phyloP scores from a whole-genome alignment of 164 flowering plant species.

The Sedum album region DNA sequence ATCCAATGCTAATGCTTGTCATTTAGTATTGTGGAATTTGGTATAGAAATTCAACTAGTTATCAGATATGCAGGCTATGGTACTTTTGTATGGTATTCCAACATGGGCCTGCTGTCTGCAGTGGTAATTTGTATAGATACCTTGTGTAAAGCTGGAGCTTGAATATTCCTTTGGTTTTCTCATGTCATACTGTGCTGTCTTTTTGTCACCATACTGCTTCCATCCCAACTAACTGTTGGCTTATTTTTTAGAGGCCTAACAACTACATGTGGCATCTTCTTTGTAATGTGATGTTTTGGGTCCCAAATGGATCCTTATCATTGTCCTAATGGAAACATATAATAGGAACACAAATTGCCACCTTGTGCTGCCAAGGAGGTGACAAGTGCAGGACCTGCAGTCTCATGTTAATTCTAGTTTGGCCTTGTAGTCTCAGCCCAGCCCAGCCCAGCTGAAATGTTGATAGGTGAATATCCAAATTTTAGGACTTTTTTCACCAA shows the following conservation, averaged over 20 bases:
- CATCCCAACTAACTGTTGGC: neutral
- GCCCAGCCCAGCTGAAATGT: too few relatives aligned
- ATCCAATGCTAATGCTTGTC: neutral
- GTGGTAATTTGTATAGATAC: neutral
- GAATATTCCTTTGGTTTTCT: conserved; percentile 1
- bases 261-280: neutral
- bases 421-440: too few relatives aligned
- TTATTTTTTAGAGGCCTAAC: neutral
- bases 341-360: too few relatives aligned
- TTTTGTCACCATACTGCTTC: neutral
- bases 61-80: neutral
- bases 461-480: too few relatives aligned
- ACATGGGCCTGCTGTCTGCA: too few relatives aligned
- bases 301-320: conserved; percentile 1
- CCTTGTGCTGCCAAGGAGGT: too few relatives aligned
- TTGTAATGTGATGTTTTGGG: neutral
- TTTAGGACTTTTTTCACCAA: too few relatives aligned
- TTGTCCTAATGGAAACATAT: neutral
- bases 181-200: neutral
- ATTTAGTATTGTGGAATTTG: too few relatives aligned
- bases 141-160: too few relatives aligned
- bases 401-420: too few relatives aligned
- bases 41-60: neutral
- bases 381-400: too few relatives aligned
- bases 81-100: neutral